Percentiles rank a stretch among this genome's conserved stretches.
phyloP scores from a whole-genome alignment of 2,329 filamentous ascomycete species.

The Fusarium chuoi region DNA sequence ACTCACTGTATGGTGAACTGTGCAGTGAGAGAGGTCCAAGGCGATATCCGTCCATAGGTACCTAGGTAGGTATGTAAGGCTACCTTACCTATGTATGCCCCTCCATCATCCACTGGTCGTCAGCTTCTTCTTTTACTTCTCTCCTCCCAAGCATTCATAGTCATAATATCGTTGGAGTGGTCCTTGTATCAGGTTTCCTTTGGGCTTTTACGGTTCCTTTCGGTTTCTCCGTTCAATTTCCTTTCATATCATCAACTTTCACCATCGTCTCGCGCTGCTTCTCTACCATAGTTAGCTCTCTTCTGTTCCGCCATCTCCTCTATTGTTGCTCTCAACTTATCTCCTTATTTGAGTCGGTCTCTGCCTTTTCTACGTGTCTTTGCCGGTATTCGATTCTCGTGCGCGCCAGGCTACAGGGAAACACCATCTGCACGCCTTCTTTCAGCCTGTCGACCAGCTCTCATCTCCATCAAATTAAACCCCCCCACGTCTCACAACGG shows the following conservation, averaged over 20 bases:
- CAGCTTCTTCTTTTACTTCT: constrained; percentile 15
- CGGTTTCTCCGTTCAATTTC: constrained; percentile 22
- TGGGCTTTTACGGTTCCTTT: constrained; percentile 23
- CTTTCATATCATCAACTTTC: not conserved
- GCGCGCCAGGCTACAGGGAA: not conserved
- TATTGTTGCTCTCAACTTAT: constrained; percentile 7
- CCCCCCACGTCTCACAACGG: constrained; percentile 20
- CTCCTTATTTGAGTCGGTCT: not conserved
- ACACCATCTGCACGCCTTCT: not conserved
- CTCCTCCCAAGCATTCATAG: constrained; percentile 8
- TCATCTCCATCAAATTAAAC: constrained; percentile 15
- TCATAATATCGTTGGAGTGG: constrained; percentile 15
- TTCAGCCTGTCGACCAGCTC: constrained; percentile 11
- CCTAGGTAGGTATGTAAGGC: not conserved
- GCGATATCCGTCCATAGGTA: not conserved
- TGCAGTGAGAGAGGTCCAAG: constrained; percentile 3
- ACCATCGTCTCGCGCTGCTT: not conserved
- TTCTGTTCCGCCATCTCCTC: not conserved
- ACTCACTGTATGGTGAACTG: constrained; percentile 24
- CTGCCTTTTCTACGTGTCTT: not conserved
- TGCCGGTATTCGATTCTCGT: constrained; percentile 4
- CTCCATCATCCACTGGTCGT: constrained; percentile 4
- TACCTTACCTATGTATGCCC: constrained; percentile 3
- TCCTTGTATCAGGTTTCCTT: constrained; percentile 31
- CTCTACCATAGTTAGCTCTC: constrained; percentile 1